Evolutionary conservation across 2,329 filamentous ascomycete species (phyloP).

Genomic region (Chalara sp.): DNA sequence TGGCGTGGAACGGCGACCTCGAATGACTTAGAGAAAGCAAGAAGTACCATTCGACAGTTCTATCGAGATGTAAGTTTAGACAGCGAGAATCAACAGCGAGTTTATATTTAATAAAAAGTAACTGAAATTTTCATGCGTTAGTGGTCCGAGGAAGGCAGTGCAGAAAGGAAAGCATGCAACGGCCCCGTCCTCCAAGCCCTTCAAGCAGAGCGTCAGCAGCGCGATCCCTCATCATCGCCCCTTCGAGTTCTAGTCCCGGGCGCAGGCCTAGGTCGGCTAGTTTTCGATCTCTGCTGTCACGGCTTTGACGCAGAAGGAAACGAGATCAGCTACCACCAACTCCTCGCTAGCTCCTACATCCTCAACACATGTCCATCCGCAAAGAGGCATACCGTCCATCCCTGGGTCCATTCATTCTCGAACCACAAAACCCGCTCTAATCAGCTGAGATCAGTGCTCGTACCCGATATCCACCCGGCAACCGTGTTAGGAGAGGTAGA

Average conservation of each 20-base stretch:
- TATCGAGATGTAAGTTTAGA: constrained; percentile 61
- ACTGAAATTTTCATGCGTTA: neutral
- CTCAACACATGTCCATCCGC: constrained; percentile 59
- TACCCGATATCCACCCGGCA: constrained; percentile 77
- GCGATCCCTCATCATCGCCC: constrained; percentile 9
- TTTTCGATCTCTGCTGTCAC: constrained; percentile 73
- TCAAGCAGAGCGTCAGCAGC: constrained; percentile 35
- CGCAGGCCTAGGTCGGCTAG: constrained; percentile 78
- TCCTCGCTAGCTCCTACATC: constrained; percentile 76
- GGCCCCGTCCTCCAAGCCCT: constrained; percentile 65
- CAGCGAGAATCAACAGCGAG: neutral
- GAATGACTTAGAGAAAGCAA: constrained; percentile 80
- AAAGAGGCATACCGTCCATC: constrained; percentile 67
- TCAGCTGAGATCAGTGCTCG: constrained; percentile 64
- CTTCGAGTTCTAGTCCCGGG: constrained; percentile 64
- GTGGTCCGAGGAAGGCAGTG: constrained; percentile 73
- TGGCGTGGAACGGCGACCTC: constrained; percentile 68
- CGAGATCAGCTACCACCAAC: constrained; percentile 93
- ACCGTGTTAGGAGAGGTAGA: constrained; percentile 37
- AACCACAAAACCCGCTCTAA: constrained; percentile 70
- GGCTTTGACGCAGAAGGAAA: constrained; percentile 82
- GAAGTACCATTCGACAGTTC: constrained; percentile 87
- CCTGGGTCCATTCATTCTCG: constrained; percentile 83
- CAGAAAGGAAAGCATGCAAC: constrained; percentile 73
- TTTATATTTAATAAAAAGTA: neutral